A percentile compares a stretch with the other conserved stretches of the same genome.
These are phyloP conservation scores for Emergomyces pasteurianus DNA, from an alignment of 2,329 filamentous ascomycete species.

Conservation along the genomic window DNA sequence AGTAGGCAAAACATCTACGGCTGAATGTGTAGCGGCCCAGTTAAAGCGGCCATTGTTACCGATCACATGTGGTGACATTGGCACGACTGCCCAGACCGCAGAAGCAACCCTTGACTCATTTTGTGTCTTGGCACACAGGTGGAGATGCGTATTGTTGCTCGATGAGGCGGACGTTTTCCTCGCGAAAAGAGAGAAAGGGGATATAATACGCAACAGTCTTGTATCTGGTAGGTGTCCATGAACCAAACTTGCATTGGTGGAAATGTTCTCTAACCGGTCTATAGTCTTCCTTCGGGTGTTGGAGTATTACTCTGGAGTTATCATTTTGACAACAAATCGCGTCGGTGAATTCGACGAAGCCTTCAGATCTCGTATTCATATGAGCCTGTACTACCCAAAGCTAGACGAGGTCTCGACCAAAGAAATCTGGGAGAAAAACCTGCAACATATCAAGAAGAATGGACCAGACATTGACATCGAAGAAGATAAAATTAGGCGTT, in stretches of 20 bases:
- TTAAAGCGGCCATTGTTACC: slow-evolving; percentile 13
- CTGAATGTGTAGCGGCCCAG: slow-evolving; percentile 13
- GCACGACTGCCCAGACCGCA: slow-evolving; percentile 29
- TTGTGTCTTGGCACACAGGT: slow-evolving; percentile 16
- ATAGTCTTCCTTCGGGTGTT: slow-evolving; percentile 36
- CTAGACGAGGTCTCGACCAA: slow-evolving; percentile 11
- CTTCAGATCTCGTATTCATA: slow-evolving; percentile 38
- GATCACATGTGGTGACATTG: slow-evolving; percentile 34
- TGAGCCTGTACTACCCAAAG: slow-evolving; percentile 32
- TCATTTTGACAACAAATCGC: slow-evolving; percentile 42
- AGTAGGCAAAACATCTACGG: slow-evolving; percentile 15
- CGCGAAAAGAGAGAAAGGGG: slow-evolving; percentile 20
- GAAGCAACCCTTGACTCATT: slow-evolving; percentile 19
- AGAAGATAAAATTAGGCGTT: slow-evolving; percentile 9
- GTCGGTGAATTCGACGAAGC: slow-evolving; percentile 40
- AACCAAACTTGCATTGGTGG: not conserved
- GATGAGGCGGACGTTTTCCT: slow-evolving; percentile 37
- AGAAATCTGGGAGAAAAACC: slow-evolving; percentile 16
- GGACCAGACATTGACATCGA: slow-evolving; percentile 6
- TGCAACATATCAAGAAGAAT: slow-evolving; percentile 9
- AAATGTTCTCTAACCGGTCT: not conserved
- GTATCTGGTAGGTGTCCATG: slow-evolving; percentile 20
- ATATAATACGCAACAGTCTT: slow-evolving; percentile 31
- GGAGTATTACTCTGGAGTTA: slow-evolving; percentile 38
- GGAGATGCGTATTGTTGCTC: slow-evolving; percentile 31